Conservation (phyloP, 495 filamentous ascomycete species). For the Sporormia fimetaria region DNA sequence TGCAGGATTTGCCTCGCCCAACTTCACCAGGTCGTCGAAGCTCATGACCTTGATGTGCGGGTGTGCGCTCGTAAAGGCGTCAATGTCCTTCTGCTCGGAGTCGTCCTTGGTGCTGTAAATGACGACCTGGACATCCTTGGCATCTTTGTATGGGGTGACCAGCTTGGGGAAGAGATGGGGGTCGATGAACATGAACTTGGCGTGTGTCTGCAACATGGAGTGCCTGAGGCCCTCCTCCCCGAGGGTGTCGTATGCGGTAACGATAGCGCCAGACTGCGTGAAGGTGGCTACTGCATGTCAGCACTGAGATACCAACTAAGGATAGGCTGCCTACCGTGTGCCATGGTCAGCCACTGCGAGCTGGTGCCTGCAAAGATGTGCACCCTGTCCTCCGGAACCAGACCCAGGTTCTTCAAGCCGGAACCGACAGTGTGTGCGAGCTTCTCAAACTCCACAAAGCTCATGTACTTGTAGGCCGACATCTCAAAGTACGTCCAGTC, state of each 20-base stretch:
- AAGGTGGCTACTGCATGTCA: constrained; percentile 27
- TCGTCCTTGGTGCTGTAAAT: constrained; percentile 81
- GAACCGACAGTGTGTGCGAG: constrained; percentile 60
- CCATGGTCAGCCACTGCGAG: constrained; percentile 32
- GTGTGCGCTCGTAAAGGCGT: constrained; percentile 63
- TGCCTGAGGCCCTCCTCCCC: constrained; percentile 88
- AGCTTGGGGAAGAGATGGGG: constrained; percentile 71
- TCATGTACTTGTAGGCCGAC: constrained; percentile 73
- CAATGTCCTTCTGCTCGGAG: constrained; percentile 65
- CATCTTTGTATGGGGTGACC: constrained; percentile 70
- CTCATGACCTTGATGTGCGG: constrained; percentile 61
- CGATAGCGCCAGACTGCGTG: constrained; percentile 90
- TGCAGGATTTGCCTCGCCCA: constrained; percentile 70
- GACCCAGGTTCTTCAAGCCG: constrained; percentile 63
- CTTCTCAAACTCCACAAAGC: constrained; percentile 80
- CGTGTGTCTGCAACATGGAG: constrained; percentile 77
- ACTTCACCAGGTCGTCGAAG: constrained; percentile 73
- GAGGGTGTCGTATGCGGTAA: constrained; percentile 95
- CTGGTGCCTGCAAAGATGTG: constrained; percentile 82
- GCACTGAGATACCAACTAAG: not conserved
- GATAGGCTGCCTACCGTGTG: constrained; percentile 26
- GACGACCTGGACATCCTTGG: constrained; percentile 64
- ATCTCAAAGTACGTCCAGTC: constrained; percentile 94
- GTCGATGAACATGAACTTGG: constrained; percentile 84
- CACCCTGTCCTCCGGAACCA: constrained; percentile 59